Evolutionary conservation across 768 basidiomycete genomes (phyloP), one percentile per base, ranked within the genome.

Genomic region (Serendipita sp.): DNA sequence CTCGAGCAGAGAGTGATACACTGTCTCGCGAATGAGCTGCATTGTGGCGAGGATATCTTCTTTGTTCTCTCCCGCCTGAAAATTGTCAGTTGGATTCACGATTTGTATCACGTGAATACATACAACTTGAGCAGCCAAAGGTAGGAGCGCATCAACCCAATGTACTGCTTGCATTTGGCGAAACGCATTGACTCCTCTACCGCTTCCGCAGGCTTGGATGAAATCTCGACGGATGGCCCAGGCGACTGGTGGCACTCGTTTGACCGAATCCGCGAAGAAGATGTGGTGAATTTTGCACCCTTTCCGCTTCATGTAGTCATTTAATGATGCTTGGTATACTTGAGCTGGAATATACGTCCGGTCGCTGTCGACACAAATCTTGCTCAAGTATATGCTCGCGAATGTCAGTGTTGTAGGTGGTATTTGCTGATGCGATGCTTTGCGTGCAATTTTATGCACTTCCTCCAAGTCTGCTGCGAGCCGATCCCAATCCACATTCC

Each of bases 241-340:
- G 20, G 81, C 88, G 14, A 77, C 73, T 2, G 71, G 62, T 0
- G 88, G 83, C 71, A 81, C 80, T 42, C 87, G 82, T 20, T 79
- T 78, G 64, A 87, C 76, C 70, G 88, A 87, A 61, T 90, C 88
- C 51, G 82, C 77, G 76, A 97, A 86, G 75, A 93, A 93, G 50
- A 71, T 73, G 3, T 80, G 71, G 67, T 86, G 85, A 48, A 94
- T 77, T 30, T 80, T 76, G 2, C 90, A 93, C 45, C 82, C 81
- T 75, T 95, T 96, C 64, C 89, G 81, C 3, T 81, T 82, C 64
- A 86, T 75, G 68, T 89, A 94, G 70, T 95, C 89, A 17, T 74
- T 69, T 14, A 94, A 71, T 0, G 89, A 90, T 65, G 74, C 73
- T 53, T 75, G 77, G 70, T 95, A 94, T 5, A 76, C 71, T n/a